phyloP scores from a whole-genome alignment of 371 early-diverging fungal genomes.

The Lichtheimia hyalospora region DNA sequence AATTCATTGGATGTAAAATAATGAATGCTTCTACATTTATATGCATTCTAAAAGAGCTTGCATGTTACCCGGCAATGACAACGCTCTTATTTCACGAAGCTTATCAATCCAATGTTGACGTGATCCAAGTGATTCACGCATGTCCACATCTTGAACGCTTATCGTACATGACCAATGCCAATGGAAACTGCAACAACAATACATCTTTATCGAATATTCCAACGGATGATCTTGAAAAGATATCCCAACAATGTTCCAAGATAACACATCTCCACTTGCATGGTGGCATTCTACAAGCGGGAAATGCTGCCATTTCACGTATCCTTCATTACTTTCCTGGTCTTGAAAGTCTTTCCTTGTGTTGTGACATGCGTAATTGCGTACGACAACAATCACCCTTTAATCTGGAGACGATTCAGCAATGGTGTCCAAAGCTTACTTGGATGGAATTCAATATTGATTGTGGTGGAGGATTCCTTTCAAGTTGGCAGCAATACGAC shows the following conservation, averaged over 20 bases:
- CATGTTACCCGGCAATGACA: too few relatives aligned
- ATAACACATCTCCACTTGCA: not conserved
- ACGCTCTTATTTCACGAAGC: not conserved
- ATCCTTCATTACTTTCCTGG: not conserved
- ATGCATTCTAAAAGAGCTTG: not conserved
- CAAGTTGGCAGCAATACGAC: not conserved
- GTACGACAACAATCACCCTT: not conserved
- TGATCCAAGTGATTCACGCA: not conserved
- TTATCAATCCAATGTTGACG: not conserved
- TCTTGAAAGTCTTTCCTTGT: not conserved
- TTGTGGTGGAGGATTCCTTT: not conserved
- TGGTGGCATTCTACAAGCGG: not conserved
- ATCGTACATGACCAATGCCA: not conserved
- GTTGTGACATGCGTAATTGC: not conserved
- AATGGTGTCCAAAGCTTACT: not conserved
- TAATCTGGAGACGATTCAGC: not conserved
- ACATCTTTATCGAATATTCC: not conserved
- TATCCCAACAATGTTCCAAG: not conserved
- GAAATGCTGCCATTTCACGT: not conserved
- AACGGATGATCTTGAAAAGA: not conserved
- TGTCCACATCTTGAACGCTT: not conserved
- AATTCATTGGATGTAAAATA: not conserved
- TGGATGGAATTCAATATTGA: not conserved
- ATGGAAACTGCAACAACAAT: not conserved
- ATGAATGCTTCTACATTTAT: not conserved